Conservation (phyloP, 768 basidiomycete genomes). For the Gelatoporia subvermispora region DNA sequence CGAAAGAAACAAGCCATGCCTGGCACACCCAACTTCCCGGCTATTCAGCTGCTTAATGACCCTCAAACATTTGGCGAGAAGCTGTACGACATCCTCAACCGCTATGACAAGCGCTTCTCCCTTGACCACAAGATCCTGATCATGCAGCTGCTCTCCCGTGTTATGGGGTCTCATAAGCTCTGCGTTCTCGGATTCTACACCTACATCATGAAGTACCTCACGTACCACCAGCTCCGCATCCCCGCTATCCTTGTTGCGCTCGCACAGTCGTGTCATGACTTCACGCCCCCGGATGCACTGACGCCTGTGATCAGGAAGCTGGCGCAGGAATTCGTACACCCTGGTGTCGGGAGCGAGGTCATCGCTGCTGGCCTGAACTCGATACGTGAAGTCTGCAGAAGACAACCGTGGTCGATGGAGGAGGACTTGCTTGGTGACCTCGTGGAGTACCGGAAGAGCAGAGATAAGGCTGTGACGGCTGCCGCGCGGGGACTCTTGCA, state of each 20-base stretch:
- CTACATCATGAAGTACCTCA: conserved; percentile 91
- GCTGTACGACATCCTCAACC: conserved; percentile 77
- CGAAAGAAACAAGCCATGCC: conserved; percentile 22
- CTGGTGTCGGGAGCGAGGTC: conserved; percentile 93
- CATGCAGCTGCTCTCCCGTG: conserved; percentile 93
- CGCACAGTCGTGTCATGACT: conserved; percentile 91
- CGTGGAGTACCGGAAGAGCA: conserved; percentile 91
- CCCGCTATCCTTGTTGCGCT: conserved; percentile 91
- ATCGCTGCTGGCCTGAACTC: conserved; percentile 96
- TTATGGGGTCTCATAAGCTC: conserved; percentile 90
- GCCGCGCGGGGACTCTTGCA: conserved; percentile 84
- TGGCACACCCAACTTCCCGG: conserved; percentile 73
- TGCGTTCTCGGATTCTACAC: conserved; percentile 94
- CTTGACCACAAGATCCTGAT: conserved; percentile 96
- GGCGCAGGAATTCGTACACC: conserved; percentile 94
- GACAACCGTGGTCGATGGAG: conserved; percentile 97
- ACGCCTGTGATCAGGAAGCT: conserved; percentile 88
- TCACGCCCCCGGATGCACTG: conserved; percentile 90
- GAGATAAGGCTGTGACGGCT: conserved; percentile 90
- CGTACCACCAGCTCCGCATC: conserved; percentile 86
- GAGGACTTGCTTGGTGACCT: conserved; percentile 89
- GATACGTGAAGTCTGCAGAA: conserved; percentile 87
- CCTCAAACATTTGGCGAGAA: conserved; percentile 95
- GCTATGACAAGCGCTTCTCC: conserved; percentile 90
- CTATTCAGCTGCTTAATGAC: conserved; percentile 87